Conservation (phyloP, 1,284 basidiomycete species). For the Acaromyces ingoldii region DNA sequence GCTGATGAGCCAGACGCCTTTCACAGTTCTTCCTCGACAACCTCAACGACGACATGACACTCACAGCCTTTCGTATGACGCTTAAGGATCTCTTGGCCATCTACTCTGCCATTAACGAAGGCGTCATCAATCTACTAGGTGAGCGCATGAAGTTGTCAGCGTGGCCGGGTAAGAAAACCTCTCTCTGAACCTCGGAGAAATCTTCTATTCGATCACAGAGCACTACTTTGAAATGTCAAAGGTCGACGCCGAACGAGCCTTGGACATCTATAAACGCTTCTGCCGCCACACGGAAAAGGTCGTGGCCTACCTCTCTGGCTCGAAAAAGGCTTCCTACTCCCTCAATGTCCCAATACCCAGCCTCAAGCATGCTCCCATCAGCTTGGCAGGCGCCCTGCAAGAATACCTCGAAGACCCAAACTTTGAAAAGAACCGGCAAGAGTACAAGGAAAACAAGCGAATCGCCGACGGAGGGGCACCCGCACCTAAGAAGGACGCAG, state of each 20-base stretch:
- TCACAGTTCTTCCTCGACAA: constrained; percentile 86
- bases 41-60: constrained; percentile 82
- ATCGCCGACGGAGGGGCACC: constrained; percentile 60
- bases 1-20: not conserved
- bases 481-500: constrained; percentile 18
- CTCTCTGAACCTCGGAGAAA: no score
- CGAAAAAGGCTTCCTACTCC: constrained; percentile 84
- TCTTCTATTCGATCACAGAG: constrained; percentile 62
- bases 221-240: constrained; percentile 99
- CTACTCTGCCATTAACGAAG: constrained; percentile 95
- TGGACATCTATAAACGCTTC: constrained; percentile 87
- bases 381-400: constrained; percentile 82
- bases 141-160: not conserved
- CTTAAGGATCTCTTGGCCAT: constrained; percentile 93
- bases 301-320: constrained; percentile 87
- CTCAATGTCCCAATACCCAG: constrained; percentile 91
- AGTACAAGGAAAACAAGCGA: constrained; percentile 83
- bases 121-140: constrained; percentile 78
- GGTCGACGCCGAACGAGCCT: constrained; percentile 76
- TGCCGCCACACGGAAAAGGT: constrained; percentile 90
- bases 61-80: constrained; percentile 85
- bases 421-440: constrained; percentile 87
- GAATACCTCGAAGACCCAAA: constrained; percentile 94
- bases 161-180: no score
- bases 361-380: constrained; percentile 90